Conservation (phyloP, 2,329 filamentous ascomycete genomes). For the Dissoconium aciculare region DNA sequence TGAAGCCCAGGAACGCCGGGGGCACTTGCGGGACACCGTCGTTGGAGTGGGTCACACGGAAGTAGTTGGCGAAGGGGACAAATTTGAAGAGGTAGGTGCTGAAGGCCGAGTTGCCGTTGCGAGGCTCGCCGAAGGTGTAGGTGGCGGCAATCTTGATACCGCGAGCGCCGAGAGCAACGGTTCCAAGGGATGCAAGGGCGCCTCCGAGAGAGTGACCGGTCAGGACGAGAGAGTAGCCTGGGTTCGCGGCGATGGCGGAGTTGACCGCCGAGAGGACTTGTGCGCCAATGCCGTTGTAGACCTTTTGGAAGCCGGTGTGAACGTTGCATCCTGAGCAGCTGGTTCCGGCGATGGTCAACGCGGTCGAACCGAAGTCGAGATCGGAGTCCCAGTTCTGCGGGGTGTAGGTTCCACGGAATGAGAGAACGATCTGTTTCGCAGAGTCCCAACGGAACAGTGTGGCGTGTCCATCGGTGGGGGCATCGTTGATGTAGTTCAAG, state of each 20-base stretch:
- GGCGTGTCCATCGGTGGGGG: constrained; percentile 1
- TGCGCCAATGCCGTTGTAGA: constrained; percentile 41
- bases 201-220: constrained; percentile 57
- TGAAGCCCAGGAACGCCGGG: constrained; percentile 44
- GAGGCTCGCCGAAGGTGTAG: constrained; percentile 54
- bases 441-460: constrained; percentile 8
- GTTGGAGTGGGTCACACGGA: constrained; percentile 50
- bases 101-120: constrained; percentile 45
- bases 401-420: constrained; percentile 44
- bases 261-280: constrained; percentile 32
- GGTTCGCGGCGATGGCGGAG: constrained; percentile 30
- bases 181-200: constrained; percentile 47
- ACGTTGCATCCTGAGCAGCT: constrained; percentile 35
- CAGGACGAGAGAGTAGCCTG: constrained; percentile 37
- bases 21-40: constrained; percentile 58
- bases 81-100: constrained; percentile 41
- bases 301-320: constrained; percentile 44
- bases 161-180: constrained; percentile 38
- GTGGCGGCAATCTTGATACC: constrained; percentile 33
- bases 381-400: constrained; percentile 49
- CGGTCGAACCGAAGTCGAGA: constrained; percentile 28
- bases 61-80: constrained; percentile 34
- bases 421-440: constrained; percentile 38
- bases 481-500: constrained; percentile 3
- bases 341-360: constrained; percentile 20